Percentiles rank a stretch among this genome's conserved stretches.
These are phyloP conservation scores for Tanacetum coccineum DNA, from an alignment of 129 eudicot genomes.

Conservation along the genomic window DNA sequence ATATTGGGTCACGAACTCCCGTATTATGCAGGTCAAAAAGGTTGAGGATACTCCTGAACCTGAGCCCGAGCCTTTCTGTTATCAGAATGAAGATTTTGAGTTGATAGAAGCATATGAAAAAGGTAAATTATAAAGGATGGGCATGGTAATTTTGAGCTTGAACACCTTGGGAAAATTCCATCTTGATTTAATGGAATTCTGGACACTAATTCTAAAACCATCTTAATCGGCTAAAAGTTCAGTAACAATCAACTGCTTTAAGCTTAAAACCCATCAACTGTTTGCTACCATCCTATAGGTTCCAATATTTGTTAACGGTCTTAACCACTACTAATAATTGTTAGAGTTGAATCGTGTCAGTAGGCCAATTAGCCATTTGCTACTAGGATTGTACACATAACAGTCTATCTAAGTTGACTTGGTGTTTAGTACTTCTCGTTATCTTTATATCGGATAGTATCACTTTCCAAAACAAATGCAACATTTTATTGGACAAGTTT, in stretches of 20 bases:
- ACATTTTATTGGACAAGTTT: background rate
- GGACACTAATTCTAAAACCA: background rate
- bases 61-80: slow-evolving; percentile 16
- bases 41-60: slow-evolving; percentile 43
- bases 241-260: background rate
- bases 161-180: background rate
- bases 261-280: no score
- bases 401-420: no score
- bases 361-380: no score
- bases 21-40: slow-evolving; percentile 52
- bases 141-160: background rate
- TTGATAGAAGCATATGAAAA: slow-evolving; percentile 34
- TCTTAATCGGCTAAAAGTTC: background rate
- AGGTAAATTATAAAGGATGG: slow-evolving; percentile 40
- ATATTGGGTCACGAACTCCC: no score
- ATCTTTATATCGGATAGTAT: no score
- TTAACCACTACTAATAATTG: no score
- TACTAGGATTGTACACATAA: no score
- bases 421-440: no score
- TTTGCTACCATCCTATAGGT: no score
- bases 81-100: slow-evolving; percentile 33
- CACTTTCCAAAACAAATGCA: no score
- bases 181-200: background rate
- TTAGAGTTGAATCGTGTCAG: no score
- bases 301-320: no score